Conservation (phyloP, 441 rosid genomes). For the Arabidopsis lyrata region DNA sequence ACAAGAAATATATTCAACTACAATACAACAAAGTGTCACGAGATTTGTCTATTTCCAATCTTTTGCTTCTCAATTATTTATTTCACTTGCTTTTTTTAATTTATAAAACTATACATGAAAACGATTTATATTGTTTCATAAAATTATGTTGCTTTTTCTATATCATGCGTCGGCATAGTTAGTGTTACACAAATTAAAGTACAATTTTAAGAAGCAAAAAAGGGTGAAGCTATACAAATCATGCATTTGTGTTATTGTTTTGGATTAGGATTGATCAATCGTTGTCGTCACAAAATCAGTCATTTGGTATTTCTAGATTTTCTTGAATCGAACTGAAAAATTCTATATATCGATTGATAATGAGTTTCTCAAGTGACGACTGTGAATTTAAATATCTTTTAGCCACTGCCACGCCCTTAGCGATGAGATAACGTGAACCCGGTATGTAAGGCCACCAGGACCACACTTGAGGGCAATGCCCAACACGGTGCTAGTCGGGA, state of each 20-base stretch:
- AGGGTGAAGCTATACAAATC: not conserved
- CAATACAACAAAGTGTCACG: conserved; percentile 83
- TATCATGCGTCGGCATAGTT: conserved; percentile 10
- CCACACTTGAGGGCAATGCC: too few relatives aligned
- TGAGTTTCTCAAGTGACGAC: not conserved
- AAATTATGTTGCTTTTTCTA: not conserved
- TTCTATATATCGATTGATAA: not conserved
- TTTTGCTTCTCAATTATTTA: conserved; percentile 41
- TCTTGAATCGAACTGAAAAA: not conserved
- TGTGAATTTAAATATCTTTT: too few relatives aligned
- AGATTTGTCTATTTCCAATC: conserved; percentile 53
- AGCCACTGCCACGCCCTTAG: too few relatives aligned
- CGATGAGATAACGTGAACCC: too few relatives aligned
- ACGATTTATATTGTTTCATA: too few relatives aligned
- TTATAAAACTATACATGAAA: not conserved
- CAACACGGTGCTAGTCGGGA: too few relatives aligned
- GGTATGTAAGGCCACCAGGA: too few relatives aligned
- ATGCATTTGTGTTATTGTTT: not conserved
- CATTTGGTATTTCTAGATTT: not conserved
- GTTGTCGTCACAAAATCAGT: not conserved
- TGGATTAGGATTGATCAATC: not conserved
- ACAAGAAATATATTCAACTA: conserved; percentile 51
- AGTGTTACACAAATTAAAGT: not conserved
- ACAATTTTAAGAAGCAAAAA: not conserved
- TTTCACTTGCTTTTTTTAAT: conserved; percentile 8